phyloP scores from a whole-genome alignment of 768 basidiomycete genomes.

The Termitomyces sp. region DNA sequence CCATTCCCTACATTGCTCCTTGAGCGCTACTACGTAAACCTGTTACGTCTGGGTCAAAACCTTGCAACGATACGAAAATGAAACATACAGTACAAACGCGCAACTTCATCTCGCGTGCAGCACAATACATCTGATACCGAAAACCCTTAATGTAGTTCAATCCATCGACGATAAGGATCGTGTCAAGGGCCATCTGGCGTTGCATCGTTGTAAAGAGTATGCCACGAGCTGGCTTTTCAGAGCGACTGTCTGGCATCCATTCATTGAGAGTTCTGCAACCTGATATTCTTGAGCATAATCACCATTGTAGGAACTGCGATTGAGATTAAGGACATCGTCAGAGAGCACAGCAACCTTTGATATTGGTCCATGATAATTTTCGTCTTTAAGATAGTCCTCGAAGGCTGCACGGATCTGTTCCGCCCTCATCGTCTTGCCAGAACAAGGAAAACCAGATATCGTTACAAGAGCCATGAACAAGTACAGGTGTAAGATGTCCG shows the following conservation, averaged over 20 bases:
- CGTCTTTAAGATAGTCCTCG: slow-evolving; percentile 43
- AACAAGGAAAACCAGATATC: slow-evolving; percentile 81
- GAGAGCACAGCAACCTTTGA: slow-evolving; percentile 52
- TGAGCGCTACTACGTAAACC: slow-evolving; percentile 74
- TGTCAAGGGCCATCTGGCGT: slow-evolving; percentile 65
- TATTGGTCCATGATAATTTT: slow-evolving; percentile 50
- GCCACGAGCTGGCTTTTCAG: slow-evolving; percentile 88
- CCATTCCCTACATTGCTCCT: slow-evolving; percentile 75
- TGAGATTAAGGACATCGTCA: slow-evolving; percentile 67
- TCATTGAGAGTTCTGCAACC: neutral
- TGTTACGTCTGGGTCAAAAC: slow-evolving; percentile 28
- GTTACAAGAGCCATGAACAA: slow-evolving; percentile 87
- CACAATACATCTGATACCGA: slow-evolving; percentile 97
- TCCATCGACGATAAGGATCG: slow-evolving; percentile 84
- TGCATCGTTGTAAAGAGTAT: slow-evolving; percentile 81
- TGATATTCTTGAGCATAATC: slow-evolving; percentile 16
- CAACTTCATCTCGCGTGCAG: slow-evolving; percentile 82
- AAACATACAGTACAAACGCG: slow-evolving; percentile 80
- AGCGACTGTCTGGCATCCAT: slow-evolving; percentile 52
- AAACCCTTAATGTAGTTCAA: slow-evolving; percentile 99
- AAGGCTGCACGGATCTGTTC: slow-evolving; percentile 59
- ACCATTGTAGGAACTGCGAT: slow-evolving; percentile 74
- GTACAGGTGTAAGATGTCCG: no score
- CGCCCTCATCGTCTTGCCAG: slow-evolving; percentile 81
- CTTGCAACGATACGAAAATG: neutral